phyloP scores from a whole-genome alignment of 2,329 filamentous ascomycete genomes.

The Simplicillium sp. region DNA sequence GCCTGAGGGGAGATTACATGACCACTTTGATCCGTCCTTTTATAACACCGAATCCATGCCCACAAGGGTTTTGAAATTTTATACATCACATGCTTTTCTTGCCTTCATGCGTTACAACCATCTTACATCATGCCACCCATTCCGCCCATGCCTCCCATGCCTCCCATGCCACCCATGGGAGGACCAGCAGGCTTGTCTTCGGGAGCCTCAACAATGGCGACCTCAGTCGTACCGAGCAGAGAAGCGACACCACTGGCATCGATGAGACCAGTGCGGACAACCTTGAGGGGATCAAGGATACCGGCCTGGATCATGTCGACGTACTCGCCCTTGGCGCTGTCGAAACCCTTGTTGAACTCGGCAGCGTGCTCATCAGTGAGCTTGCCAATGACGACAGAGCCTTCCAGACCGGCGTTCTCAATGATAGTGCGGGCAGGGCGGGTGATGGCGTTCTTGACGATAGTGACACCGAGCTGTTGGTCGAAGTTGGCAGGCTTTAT shows the following conservation, averaged over 20 bases:
- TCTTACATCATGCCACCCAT: conserved; percentile 56
- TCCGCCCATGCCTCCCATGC: conserved; percentile 54
- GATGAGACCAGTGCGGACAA: conserved; percentile 89
- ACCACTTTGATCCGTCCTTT: conserved; percentile 18
- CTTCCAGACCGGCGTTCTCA: conserved; percentile 94
- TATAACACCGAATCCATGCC: conserved; percentile 7
- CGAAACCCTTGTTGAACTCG: conserved; percentile 98
- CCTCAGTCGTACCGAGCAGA: conserved; percentile 93
- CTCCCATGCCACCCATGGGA: conserved; percentile 57
- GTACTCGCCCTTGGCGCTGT: conserved; percentile 94
- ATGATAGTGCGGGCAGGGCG: conserved; percentile 90
- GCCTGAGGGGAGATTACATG: conserved; percentile 8
- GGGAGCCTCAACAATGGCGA: conserved; percentile 90
- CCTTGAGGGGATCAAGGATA: conserved; percentile 99
- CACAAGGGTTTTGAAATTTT: conserved; percentile 15
- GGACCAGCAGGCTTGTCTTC: conserved; percentile 72
- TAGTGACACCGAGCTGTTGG: conserved; percentile 95
- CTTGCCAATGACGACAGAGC: conserved; percentile 94
- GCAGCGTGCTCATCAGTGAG: conserved; percentile 83
- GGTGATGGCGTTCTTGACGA: conserved; percentile 97
- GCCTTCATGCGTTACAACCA: conserved; percentile 4
- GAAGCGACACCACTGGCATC: conserved; percentile 96
- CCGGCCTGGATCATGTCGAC: conserved; percentile 96
- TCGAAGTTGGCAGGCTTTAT: conserved; percentile 94
- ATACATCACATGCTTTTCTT: conserved; percentile 14